Percentiles rank a stretch among this genome's conserved stretches.
phyloP scores from a whole-genome alignment of 768 basidiomycete genomes.

The Boletus huronensis region DNA sequence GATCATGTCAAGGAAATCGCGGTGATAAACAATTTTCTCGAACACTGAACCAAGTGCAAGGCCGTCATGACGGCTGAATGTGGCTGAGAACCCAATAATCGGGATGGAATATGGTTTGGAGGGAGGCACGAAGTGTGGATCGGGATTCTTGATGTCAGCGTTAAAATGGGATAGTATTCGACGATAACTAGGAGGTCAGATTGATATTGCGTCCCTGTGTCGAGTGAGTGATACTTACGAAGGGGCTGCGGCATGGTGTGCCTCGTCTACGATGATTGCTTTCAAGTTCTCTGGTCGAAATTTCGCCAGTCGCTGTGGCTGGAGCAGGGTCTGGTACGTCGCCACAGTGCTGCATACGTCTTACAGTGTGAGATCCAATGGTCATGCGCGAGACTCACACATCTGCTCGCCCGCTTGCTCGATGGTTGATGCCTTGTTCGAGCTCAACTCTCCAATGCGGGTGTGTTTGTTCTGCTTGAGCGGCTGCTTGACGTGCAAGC shows the following conservation, averaged over 20 bases:
- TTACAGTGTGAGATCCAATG: not conserved
- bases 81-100: constrained; percentile 92
- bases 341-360: constrained; percentile 64
- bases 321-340: constrained; percentile 82
- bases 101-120: constrained; percentile 55
- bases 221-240: constrained; percentile 53
- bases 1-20: constrained; percentile 89
- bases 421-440: constrained; percentile 78
- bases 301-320: constrained; percentile 61
- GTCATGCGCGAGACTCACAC: constrained; percentile 46
- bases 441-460: constrained; percentile 84
- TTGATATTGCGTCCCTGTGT: not conserved
- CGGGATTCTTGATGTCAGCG: constrained; percentile 53
- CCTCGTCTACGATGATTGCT: constrained; percentile 86
- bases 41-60: constrained; percentile 87
- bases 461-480: constrained; percentile 60
- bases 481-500: constrained; percentile 82
- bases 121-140: constrained; percentile 39
- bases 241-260: constrained; percentile 91
- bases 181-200: constrained; percentile 55
- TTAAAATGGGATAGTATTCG: constrained; percentile 84
- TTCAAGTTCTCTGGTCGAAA: constrained; percentile 67
- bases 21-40: constrained; percentile 88
- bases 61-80: constrained; percentile 90
- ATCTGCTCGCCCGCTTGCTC: constrained; percentile 78